Percentiles rank a stretch among this genome's conserved stretches.
Conservation (phyloP, 768 basidiomycete species). For the Pulveroboletus sp. region DNA sequence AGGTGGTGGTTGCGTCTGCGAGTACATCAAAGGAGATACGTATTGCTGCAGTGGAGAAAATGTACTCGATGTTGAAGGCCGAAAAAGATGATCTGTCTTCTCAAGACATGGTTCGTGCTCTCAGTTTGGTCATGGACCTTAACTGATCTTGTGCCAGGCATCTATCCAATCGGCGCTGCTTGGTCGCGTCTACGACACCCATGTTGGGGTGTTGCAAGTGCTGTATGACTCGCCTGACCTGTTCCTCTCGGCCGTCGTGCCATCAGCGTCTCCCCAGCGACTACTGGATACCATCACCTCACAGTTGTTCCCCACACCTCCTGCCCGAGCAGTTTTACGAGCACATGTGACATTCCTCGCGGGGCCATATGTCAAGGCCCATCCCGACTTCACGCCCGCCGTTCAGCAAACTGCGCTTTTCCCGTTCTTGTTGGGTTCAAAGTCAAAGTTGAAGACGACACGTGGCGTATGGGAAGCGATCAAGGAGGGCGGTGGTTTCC, state of each 20-base stretch:
- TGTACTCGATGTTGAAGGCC: conserved; percentile 42
- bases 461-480: conserved; percentile 74
- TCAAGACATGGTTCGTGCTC: conserved; percentile 34
- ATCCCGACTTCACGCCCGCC: conserved; percentile 29
- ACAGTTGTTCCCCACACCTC: conserved; percentile 36
- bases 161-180: conserved; percentile 63
- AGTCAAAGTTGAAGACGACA: conserved; percentile 63
- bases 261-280: conserved; percentile 18
- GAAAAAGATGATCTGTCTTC: conserved; percentile 21
- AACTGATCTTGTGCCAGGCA: conserved; percentile 36
- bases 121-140: background rate
- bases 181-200: conserved; percentile 66
- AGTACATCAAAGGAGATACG: conserved; percentile 63
- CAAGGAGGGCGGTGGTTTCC: conserved; percentile 31
- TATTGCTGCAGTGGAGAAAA: conserved; percentile 52
- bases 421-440: conserved; percentile 73
- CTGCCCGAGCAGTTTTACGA: conserved; percentile 50
- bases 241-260: conserved; percentile 38
- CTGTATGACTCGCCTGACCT: conserved; percentile 56
- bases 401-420: conserved; percentile 59
- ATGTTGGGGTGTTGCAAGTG: conserved; percentile 56
- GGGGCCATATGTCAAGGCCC: conserved; percentile 37
- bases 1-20: conserved; percentile 53
- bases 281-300: conserved; percentile 23
- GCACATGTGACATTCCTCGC: conserved; percentile 58